Evolutionary conservation across 257 asterid genomes (phyloP), one percentile per base, ranked within the genome.

Genomic region (Solanum corneliomulleri): DNA sequence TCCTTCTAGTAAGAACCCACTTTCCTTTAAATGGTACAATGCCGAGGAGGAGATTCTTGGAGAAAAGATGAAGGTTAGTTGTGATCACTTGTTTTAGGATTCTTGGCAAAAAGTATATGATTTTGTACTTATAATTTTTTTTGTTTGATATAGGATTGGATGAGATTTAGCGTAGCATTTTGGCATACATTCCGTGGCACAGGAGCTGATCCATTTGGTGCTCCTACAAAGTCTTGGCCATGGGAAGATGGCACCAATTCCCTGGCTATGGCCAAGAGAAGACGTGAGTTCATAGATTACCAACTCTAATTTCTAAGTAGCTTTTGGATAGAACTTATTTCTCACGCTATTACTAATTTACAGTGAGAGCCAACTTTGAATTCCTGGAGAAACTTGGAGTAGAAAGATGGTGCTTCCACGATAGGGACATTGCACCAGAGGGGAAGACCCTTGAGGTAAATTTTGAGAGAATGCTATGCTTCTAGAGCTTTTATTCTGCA

Each of bases 131-230:
- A 37, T 0, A 37, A 11, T 29, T 12, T 58, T 58, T 18, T 25
- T 45, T 76, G 23, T 29, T 47, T 27, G 33, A 84, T 88, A 31
- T 87, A 97, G 99, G 99, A 97, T 64, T 97, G 99, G 99, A 77
- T 94, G 94, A 89, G 99, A 90, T 97, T 97, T 88, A 97, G 99
- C 69, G 91, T 97, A 89, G 99, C 99, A 6, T 97, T 97, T 91
- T 97, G 99, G 99, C 99, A 97, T 88, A 97, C 99, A n/a, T 97
- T 97, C 41, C 99, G 99, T 78, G 98, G 99, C 87, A 95, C 97
- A 0, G 99, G 99, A 33, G 94, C 90, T 11, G 99, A 97, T 86
- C 99, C 98, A 1, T 97, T 97, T 82, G 99, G 99, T 80, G 95
- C 98, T 16, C 95, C 99, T 25, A 97, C 99, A 11, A 97, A 97